Evolutionary conservation across 495 filamentous ascomycete species (phyloP).

Genomic region (Aspergillus sparsus): DNA sequence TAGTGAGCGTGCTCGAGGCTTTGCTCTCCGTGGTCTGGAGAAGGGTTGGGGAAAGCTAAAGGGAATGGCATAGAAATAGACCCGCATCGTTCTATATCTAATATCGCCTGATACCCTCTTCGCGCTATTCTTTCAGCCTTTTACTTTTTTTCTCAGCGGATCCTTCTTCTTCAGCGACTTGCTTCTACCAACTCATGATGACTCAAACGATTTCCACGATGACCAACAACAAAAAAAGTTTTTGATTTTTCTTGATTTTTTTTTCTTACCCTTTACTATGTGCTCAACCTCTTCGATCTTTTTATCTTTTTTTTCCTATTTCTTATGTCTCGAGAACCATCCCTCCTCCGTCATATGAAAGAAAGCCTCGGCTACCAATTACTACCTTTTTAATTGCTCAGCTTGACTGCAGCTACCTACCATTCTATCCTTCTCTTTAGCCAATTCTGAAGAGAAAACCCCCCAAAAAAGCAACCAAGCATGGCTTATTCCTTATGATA

Average conservation of each 20-base stretch:
- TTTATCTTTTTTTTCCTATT: slow-evolving; percentile 5
- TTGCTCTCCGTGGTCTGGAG: slow-evolving; percentile 44
- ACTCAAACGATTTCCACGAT: slow-evolving; percentile 31
- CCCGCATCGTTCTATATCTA: not conserved
- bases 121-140: slow-evolving; percentile 9
- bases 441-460: not conserved
- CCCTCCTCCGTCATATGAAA: not conserved
- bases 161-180: not conserved
- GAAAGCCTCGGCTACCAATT: too few relatives aligned
- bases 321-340: slow-evolving; percentile 5
- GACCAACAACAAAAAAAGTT: slow-evolving; percentile 32
- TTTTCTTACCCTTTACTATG: not conserved
- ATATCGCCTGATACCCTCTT: not conserved
- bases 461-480: not conserved
- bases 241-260: slow-evolving; percentile 10
- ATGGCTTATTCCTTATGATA: not conserved
- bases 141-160: slow-evolving; percentile 6
- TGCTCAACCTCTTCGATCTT: not conserved
- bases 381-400: not conserved
- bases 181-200: slow-evolving; percentile 26
- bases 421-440: not conserved
- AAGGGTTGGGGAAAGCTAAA: slow-evolving; percentile 50
- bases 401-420: slow-evolving; percentile 3
- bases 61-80: slow-evolving; percentile 36
- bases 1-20: slow-evolving; percentile 43